A percentile compares a stretch with the other conserved stretches of the same genome.
Evolutionary conservation across 164 flowering plant genomes (phyloP).

Genomic region (Piper longum): DNA sequence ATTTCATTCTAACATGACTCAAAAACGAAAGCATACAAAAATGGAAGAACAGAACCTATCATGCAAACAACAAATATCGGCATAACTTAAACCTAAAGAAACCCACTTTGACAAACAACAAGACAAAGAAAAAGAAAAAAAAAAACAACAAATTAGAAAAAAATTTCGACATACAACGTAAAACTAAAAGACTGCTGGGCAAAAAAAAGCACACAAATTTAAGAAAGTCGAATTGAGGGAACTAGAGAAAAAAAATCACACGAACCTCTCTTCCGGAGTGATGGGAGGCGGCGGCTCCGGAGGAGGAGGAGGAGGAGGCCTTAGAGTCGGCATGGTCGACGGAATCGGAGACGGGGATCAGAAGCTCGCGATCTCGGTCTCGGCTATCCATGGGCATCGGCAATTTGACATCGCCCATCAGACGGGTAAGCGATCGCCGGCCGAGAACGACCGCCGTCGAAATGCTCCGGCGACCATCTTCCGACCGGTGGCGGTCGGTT

Average conservation of each 20-base stretch:
- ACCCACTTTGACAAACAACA: background rate
- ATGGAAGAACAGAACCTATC: background rate
- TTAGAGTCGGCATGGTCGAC: slow-evolving; percentile 31
- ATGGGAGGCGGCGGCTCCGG: slow-evolving; percentile 45
- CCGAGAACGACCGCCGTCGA: background rate
- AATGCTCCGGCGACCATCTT: background rate
- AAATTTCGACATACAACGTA: background rate
- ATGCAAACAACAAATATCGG: background rate
- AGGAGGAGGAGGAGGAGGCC: slow-evolving; percentile 37
- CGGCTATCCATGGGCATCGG: slow-evolving; percentile 36
- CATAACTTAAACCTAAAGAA: background rate
- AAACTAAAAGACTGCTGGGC: background rate
- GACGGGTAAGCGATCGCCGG: background rate
- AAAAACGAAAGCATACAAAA: background rate
- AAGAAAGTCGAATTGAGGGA: background rate
- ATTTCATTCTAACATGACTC: background rate
- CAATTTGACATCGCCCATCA: slow-evolving; percentile 68
- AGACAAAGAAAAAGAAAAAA: background rate
- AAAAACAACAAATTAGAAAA: background rate
- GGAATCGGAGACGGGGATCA: slow-evolving; percentile 67
- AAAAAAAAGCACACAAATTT: background rate
- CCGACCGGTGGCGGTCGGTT: slow-evolving; percentile 2
- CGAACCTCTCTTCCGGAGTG: slow-evolving; percentile 74
- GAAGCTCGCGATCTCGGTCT: slow-evolving; percentile 76
- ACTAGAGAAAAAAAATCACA: background rate